Base-by-base conservation (phyloP, 305 asterid genomes). In the Withania somnifera region DNA sequence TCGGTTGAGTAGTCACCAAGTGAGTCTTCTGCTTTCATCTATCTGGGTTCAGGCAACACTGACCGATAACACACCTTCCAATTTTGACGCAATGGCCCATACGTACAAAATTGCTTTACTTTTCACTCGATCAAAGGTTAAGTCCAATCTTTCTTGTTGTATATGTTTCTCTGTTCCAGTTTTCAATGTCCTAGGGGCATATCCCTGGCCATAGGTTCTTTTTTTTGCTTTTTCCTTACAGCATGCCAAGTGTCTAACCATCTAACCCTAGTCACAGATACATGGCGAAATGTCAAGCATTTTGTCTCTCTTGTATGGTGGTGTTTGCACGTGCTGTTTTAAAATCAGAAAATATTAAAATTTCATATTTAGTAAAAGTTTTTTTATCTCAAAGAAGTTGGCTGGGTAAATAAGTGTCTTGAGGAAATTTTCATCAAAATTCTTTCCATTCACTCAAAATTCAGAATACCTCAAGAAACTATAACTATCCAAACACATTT, bases 11-110 rank as follows among this genome's bases (percentile, higher is more conserved):
- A 86, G 88, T 67, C 90, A 87, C 84, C 92, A 89, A 89, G 85
- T 87, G 40, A 86, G 85, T 79, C 89, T 89, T 81, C 90, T 89
- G 80, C 90, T 89, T 66, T 89, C 92, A 63, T 86, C 90, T 81
- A 83, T 87, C 84, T 89, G 92, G 92, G 85, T 86, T 78, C 90
- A 89, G 85, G 90, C 92, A 80, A 75, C 87, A 58, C 84, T 79
- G 68, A 75, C 81, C 19, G 92, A 83, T 51, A 89, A 89, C 84
- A 40, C 87, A 34, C 90, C 92, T 22, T 87, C 84, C 79, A 88
- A 89, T 82, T 89, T 87, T 73, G 88, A 86, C 78, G 90, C 90
- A 57, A 83, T 89, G 89, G 89, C 90, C 45, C 92, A 86, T 81
- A 89, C 90, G 8, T 89, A 76, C 84, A 77, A 86, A 26, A 77